Conservation (phyloP, 2,329 filamentous ascomycete species). For the Penicillium sp. region DNA sequence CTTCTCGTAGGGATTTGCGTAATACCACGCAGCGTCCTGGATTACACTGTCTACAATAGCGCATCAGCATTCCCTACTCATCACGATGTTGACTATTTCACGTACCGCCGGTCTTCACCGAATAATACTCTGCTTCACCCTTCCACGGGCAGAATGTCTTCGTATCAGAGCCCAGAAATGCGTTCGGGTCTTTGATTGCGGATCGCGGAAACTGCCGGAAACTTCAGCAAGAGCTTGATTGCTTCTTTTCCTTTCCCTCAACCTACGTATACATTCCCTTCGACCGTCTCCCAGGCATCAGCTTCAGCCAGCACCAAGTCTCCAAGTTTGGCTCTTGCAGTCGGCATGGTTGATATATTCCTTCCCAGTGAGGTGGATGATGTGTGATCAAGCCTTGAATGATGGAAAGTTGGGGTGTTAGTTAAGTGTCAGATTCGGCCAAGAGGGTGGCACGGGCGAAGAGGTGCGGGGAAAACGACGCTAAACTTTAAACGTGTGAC, state of each 20-base stretch:
- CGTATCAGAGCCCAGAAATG: slow-evolving; percentile 52
- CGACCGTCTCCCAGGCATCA: slow-evolving; percentile 58
- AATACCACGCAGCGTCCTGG: slow-evolving; percentile 63
- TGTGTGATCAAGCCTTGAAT: neutral
- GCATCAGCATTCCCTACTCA: slow-evolving; percentile 2
- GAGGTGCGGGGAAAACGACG: neutral
- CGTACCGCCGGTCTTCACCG: slow-evolving; percentile 53
- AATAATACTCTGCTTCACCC: slow-evolving; percentile 62
- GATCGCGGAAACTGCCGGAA: slow-evolving; percentile 49
- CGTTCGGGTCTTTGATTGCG: slow-evolving; percentile 48
- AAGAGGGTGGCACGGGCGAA: neutral
- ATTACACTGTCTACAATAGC: slow-evolving; percentile 47
- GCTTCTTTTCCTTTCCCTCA: neutral
- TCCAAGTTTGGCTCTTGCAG: slow-evolving; percentile 54
- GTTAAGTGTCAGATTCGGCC: neutral
- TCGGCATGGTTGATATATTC: slow-evolving; percentile 34
- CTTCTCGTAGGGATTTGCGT: slow-evolving; percentile 56
- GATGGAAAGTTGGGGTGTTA: neutral
- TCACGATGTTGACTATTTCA: neutral
- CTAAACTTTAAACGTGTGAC: neutral
- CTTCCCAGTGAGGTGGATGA: neutral
- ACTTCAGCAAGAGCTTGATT: neutral
- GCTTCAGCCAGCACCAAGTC: slow-evolving; percentile 56
- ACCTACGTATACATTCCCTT: slow-evolving; percentile 61
- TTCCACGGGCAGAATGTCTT: slow-evolving; percentile 61